Evolutionary conservation across 2,329 filamentous ascomycete genomes (phyloP), one percentile per base, ranked within the genome.

Genomic region (Venturia carpophila): DNA sequence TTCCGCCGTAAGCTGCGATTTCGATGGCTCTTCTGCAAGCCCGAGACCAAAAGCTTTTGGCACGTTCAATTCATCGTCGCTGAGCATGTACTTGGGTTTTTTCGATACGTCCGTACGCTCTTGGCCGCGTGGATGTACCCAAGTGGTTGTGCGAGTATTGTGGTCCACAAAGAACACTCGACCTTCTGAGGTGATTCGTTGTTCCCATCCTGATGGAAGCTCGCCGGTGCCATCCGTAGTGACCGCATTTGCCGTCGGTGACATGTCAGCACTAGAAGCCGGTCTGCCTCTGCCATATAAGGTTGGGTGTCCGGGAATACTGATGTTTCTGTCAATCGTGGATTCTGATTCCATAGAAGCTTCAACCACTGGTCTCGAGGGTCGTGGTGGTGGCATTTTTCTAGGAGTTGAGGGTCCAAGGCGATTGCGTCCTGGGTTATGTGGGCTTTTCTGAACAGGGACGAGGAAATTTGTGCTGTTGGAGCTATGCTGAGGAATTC

Each of bases 151-250:
- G 69, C 94, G 86, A 11, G 94, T 97, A 75, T 97, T 99, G 78
- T 99, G 94, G 75, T 99, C 94, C 62, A 99, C 94, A 77, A 97
- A 99, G 78, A 97, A 99, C 9, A 92, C 84, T 63, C 94, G 86
- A 37, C 93, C 92, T 80, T 99, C 94, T 0, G 94, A 92, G 0
- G 94, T 99, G 77, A 90, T 92, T 71, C 94, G 84, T 76, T 97
- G 92, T 77, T 99, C 94, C 94, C 94, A 99, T 37, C 93, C 91
- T 24, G 93, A 88, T 49, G 94, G 94, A 67, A 99, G 86, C 77
- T 99, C 94, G 67, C 94, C 94, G 66, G 91, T 93, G 55, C 94
- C 94, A 64, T 93, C 91, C 69, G 91, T 97, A 21, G 94, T 99
- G 63, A 90, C 92, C 67, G 93, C 93, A 2, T 93, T 97, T 67